A percentile compares a stretch with the other conserved stretches of the same genome.
phyloP scores from a whole-genome alignment of 495 filamentous ascomycete species.

The Trichoderma parareesei region DNA sequence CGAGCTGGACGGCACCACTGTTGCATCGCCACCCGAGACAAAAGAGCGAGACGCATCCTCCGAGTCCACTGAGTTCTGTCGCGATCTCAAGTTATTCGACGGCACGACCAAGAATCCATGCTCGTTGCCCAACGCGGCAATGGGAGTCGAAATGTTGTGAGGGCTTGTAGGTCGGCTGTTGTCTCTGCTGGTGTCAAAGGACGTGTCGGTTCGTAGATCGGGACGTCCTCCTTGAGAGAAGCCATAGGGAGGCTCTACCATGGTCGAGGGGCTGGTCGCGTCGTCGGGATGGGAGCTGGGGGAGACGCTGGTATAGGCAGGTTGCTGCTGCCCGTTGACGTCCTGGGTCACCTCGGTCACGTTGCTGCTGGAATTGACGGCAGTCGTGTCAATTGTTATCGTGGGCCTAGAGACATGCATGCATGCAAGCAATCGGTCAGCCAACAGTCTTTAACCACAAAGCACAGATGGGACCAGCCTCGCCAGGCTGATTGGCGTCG shows the following conservation, averaged over 20 bases:
- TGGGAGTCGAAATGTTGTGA: conserved; percentile 77
- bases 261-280: conserved; percentile 35
- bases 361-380: conserved; percentile 21
- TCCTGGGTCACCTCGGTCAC: conserved; percentile 19
- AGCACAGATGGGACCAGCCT: background rate
- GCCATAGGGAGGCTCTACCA: conserved; percentile 27
- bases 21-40: conserved; percentile 37
- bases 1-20: conserved; percentile 24
- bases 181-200: conserved; percentile 61
- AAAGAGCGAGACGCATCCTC: conserved; percentile 41
- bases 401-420: conserved; percentile 21
- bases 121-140: conserved; percentile 32
- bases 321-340: conserved; percentile 16
- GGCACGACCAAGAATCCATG: conserved; percentile 39
- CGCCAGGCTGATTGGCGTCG: background rate
- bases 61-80: conserved; percentile 47
- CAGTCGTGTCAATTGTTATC: conserved; percentile 31
- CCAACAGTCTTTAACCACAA: background rate
- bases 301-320: conserved; percentile 20
- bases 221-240: conserved; percentile 25
- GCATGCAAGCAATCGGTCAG: conserved; percentile 10
- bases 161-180: conserved; percentile 76
- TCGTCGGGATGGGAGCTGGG: conserved; percentile 39
- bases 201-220: conserved; percentile 52
- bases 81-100: conserved; percentile 36